phyloP scores from a whole-genome alignment of 108 stramenopile species.

The Epipyxis sp. region DNA sequence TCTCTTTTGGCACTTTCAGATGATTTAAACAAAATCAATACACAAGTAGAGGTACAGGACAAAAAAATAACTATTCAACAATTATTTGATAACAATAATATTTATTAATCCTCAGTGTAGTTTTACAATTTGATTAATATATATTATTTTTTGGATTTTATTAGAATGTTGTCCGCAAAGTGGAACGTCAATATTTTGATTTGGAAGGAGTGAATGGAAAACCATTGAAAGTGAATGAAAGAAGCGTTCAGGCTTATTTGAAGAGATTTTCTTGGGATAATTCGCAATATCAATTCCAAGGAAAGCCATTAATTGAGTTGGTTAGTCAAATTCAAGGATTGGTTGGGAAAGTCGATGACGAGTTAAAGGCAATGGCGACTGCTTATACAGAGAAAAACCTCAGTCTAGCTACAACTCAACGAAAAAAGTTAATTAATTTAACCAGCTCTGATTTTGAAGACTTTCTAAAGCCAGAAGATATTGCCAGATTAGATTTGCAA shows the following conservation, averaged over 20 bases:
- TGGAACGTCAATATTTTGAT: conserved; percentile 74
- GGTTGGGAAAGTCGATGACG: conserved; percentile 77
- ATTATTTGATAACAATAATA: too few species aligned
- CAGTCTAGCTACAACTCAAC: conserved; percentile 63
- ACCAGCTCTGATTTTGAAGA: conserved; percentile 76
- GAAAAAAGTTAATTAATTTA: conserved; percentile 73
- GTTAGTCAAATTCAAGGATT: conserved; percentile 71
- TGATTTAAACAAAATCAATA: conserved; percentile 68
- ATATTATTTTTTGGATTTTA: background rate
- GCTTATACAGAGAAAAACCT: conserved; percentile 69
- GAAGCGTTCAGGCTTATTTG: conserved; percentile 72
- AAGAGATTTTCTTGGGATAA: conserved; percentile 90
- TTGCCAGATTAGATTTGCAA: conserved; percentile 64
- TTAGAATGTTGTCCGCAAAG: conserved; percentile 76
- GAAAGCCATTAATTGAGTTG: conserved; percentile 76
- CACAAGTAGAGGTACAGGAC: conserved; percentile 32
- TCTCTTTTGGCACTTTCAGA: conserved; percentile 64
- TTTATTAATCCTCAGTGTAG: too few species aligned
- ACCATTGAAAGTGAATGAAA: conserved; percentile 73
- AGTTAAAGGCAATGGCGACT: conserved; percentile 73
- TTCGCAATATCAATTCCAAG: conserved; percentile 76
- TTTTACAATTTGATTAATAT: too few species aligned
- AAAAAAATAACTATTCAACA: too few species aligned
- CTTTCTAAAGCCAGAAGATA: conserved; percentile 68
- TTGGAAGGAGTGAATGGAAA: conserved; percentile 60